Percentiles rank a stretch among this genome's conserved stretches.
Evolutionary conservation across 2,329 filamentous ascomycete genomes (phyloP).

Genomic region (Curvularia hawaiiensis): DNA sequence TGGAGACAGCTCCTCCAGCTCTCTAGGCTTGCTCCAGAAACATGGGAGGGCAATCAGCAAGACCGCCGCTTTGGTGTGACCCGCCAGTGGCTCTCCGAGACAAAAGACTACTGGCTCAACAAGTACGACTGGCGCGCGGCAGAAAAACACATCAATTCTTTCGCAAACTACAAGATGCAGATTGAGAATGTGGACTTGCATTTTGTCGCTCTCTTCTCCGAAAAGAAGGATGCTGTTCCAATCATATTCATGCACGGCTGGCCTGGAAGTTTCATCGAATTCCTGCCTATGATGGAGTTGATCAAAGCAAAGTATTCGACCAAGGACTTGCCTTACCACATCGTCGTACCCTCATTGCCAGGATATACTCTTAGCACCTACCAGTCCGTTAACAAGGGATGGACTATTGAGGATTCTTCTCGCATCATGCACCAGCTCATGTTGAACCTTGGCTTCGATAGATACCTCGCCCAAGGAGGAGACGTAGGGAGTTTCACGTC

Average conservation of each 20-base stretch:
- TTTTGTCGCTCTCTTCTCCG: conserved; percentile 62
- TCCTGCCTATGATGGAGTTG: conserved; percentile 57
- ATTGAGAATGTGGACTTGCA: conserved; percentile 57
- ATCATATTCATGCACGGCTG: conserved; percentile 63
- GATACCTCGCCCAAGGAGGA: conserved; percentile 63
- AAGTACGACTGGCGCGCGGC: conserved; percentile 45
- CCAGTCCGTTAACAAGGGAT: conserved; percentile 55
- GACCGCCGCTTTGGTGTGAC: conserved; percentile 38
- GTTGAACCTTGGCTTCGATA: conserved; percentile 59
- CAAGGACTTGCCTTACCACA: conserved; percentile 60
- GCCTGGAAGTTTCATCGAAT: conserved; percentile 63
- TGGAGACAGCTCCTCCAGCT: conserved; percentile 46
- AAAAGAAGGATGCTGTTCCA: conserved; percentile 58
- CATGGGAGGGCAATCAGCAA: conserved; percentile 37
- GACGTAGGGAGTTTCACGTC: conserved; percentile 59
- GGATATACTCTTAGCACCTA: conserved; percentile 60
- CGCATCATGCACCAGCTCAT: conserved; percentile 60
- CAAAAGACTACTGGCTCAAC: conserved; percentile 48
- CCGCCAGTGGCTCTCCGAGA: conserved; percentile 40
- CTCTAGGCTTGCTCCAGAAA: conserved; percentile 40
- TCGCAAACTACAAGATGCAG: conserved; percentile 57
- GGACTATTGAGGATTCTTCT: conserved; percentile 48
- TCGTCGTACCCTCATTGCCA: conserved; percentile 62
- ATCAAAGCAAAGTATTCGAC: conserved; percentile 57
- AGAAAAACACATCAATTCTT: conserved; percentile 56